These are phyloP conservation scores for Wickerhamiella australiensis DNA, from an alignment of 805 yeast species.

Conservation along the genomic window DNA sequence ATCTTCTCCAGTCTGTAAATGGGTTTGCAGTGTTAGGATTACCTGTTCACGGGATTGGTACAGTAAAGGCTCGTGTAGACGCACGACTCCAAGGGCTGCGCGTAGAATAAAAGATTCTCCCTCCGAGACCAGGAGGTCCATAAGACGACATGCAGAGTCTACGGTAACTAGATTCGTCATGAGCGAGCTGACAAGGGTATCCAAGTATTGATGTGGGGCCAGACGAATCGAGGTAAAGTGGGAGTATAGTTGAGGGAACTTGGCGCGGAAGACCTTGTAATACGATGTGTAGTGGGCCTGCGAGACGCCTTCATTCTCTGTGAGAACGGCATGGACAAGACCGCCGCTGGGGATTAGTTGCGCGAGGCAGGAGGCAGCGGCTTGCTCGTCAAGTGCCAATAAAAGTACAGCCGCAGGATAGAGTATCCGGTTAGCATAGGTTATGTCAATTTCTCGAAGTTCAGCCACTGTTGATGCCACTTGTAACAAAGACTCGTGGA, in stretches of 20 bases:
- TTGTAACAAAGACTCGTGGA: conserved; percentile 28
- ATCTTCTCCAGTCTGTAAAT: conserved; percentile 16
- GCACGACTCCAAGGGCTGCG: conserved; percentile 41
- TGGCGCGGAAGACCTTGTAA: conserved; percentile 35
- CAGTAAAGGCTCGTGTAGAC: conserved; percentile 38
- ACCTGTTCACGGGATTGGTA: conserved; percentile 42
- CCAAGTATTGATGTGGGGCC: conserved; percentile 34
- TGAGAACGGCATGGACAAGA: conserved; percentile 28
- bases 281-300: conserved; percentile 37
- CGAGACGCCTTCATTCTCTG: conserved; percentile 27
- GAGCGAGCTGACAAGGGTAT: conserved; percentile 33
- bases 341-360: conserved; percentile 30
- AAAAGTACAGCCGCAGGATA: conserved; percentile 34
- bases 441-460: conserved; percentile 30
- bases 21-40: conserved; percentile 23
- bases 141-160: conserved; percentile 37
- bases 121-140: conserved; percentile 53
- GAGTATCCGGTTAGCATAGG: conserved; percentile 23
- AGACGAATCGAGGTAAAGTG: conserved; percentile 40
- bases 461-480: conserved; percentile 26
- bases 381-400: conserved; percentile 29
- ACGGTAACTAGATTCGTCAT: conserved; percentile 37
- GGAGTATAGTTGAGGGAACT: conserved; percentile 35
- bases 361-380: conserved; percentile 33
- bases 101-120: conserved; percentile 46